Base-by-base conservation (phyloP, 2,329 filamentous ascomycete species). In the Escovopsis sp. region DNA sequence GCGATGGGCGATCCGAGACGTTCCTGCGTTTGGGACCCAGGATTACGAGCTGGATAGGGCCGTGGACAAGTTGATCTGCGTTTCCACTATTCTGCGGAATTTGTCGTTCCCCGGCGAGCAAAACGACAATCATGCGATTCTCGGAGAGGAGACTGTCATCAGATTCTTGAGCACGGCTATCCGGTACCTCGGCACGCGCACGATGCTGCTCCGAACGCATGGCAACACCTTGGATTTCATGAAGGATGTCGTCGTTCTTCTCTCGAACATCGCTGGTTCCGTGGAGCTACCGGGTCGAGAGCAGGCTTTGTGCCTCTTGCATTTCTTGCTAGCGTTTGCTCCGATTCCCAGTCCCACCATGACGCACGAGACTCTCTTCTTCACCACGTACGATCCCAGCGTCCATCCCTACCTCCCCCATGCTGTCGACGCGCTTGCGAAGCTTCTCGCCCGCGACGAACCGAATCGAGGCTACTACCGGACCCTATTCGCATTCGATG, bases 181-280 rank as follows among this genome's bases (percentile, higher is more conserved):
- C 48, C 74, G 87, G 46, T 85, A 91, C 50, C 70, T 96, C 12
- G 91, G 89, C 28, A 95, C 88, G 4, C 81, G 87, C 12, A 86
- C 86, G 51, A 85, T 89, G 72, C 72, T 96, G 28, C 66, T 96
- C 36, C 78, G 86, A 34, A 85, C 80, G 4, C 75, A 91, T 50
- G 70, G 75, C 55, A 94, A 95, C 61, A 91, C 84, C 0, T 68
- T 95, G 50, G 91, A 98, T 60, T 89, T 96, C 54, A 94, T 95
- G 85, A 98, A 98, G 63, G 91, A 98, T 59, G 69, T 87, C 28
- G 77, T 96, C 45, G 81, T 86, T 12, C 78, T 94, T 50, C 69
- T 98, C 43, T 95, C 89, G 44, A 96, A 98, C 59, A 77, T 93
- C 39, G 80, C 87, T 7, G 77, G 84, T 38, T 75, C 77, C 9